These are phyloP conservation scores for Fragilaria crotonensis DNA, from an alignment of 108 stramenopile genomes.

Conservation along the genomic window DNA sequence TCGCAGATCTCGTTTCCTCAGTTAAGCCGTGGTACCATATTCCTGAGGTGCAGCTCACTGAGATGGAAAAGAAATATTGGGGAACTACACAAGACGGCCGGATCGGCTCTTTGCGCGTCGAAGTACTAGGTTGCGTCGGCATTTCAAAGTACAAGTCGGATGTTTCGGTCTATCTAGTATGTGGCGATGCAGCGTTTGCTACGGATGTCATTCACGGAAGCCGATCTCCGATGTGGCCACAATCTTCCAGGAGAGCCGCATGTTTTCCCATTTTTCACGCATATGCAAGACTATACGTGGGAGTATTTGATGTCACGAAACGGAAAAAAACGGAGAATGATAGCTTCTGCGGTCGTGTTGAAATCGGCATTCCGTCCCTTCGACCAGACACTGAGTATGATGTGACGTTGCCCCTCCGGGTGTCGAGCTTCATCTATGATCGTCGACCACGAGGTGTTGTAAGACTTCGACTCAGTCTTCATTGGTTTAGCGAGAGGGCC, in stretches of 20 bases:
- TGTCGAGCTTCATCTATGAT: conserved; percentile 47
- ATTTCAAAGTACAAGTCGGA: conserved; percentile 37
- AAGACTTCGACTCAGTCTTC: conserved; percentile 47
- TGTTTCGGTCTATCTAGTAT: conserved; percentile 35
- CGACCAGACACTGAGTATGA: conserved; percentile 56
- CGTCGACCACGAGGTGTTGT: conserved; percentile 48
- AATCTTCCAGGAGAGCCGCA: conserved; percentile 34
- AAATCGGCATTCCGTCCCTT: conserved; percentile 38
- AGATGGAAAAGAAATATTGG: conserved; percentile 14
- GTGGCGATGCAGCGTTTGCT: conserved; percentile 51
- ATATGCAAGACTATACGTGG: conserved; percentile 49
- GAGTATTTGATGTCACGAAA: conserved; percentile 48
- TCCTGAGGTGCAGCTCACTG: neutral
- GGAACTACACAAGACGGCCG: conserved; percentile 39
- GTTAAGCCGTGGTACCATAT: conserved; percentile 17
- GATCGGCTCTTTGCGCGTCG: conserved; percentile 38
- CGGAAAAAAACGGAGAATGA: conserved; percentile 46
- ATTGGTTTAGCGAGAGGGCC: conserved; percentile 46
- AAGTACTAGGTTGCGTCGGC: conserved; percentile 43
- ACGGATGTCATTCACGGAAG: conserved; percentile 42
- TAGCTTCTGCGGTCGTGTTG: conserved; percentile 41
- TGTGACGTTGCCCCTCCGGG: conserved; percentile 48
- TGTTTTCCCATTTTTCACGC: conserved; percentile 60
- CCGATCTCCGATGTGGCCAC: conserved; percentile 55
- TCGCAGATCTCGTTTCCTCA: conserved; percentile 36